Evolutionary conservation across 208 protist genomes (phyloP).

Genomic region (Trypanosoma theileri): DNA sequence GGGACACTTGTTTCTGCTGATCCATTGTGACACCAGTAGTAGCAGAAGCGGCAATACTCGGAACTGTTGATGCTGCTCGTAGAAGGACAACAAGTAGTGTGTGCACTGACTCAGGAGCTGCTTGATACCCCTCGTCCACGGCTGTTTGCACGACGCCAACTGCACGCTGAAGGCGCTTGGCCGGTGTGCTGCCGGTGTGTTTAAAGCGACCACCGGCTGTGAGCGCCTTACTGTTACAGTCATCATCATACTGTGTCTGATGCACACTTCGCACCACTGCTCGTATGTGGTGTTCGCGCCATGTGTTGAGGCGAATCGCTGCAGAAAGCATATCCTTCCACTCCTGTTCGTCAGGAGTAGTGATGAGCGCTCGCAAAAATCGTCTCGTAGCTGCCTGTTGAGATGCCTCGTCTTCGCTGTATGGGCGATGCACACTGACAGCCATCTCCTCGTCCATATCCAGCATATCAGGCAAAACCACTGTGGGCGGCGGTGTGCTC

Average conservation of each 20-base stretch:
- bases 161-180: slow-evolving; percentile 22
- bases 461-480: neutral
- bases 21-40: neutral
- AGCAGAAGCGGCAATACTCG: neutral
- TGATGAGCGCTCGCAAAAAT: slow-evolving; percentile 50
- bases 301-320: slow-evolving; percentile 50
- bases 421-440: slow-evolving; percentile 12
- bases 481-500: neutral
- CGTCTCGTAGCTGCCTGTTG: slow-evolving; percentile 3
- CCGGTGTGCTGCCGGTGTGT: slow-evolving; percentile 4
- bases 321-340: slow-evolving; percentile 64
- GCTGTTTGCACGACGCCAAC: slow-evolving; percentile 13
- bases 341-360: slow-evolving; percentile 46
- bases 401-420: neutral
- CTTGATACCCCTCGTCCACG: slow-evolving; percentile 18
- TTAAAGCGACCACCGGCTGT: neutral
- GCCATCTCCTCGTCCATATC: slow-evolving; percentile 17
- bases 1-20: neutral
- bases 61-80: neutral
- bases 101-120: slow-evolving; percentile 12
- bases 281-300: slow-evolving; percentile 48
- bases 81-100: slow-evolving; percentile 24
- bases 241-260: slow-evolving; percentile 17
- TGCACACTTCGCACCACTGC: slow-evolving; percentile 44
- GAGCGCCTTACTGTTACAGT: neutral